Base-by-base conservation (phyloP, 768 basidiomycete species). In the Collybia sordida region DNA sequence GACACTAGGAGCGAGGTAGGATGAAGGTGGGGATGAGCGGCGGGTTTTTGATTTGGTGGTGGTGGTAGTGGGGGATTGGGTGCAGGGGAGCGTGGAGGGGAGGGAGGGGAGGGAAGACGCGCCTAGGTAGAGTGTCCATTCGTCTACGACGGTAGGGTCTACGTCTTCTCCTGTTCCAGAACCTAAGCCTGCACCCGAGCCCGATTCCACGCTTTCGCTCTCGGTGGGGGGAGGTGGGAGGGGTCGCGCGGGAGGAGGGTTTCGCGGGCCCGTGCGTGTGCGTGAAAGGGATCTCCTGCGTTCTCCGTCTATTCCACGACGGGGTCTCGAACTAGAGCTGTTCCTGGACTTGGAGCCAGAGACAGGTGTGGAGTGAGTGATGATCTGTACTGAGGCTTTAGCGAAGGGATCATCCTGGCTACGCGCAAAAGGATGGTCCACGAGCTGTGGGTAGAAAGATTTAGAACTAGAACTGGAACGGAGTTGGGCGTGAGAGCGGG, bases 331-430 rank as follows among this genome's bases (percentile, higher is more conserved):
- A n/a, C n/a, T n/a, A n/a, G n/a, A n/a, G n/a, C n/a, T n/a, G n/a
- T n/a, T n/a, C n/a, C n/a, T n/a, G n/a, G n/a, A n/a, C n/a, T n/a
- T n/a, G n/a, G n/a, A n/a, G n/a, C n/a, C n/a, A n/a, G n/a, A n/a
- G 3, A 47, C 50, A 17, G 24, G 34, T 7, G 49, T 36, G 1
- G 60, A 60, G 27, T 51, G 59, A 6, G 56, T 47, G 8, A 65
- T 53, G 49, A 65, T 53, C 38, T 62, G 53, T 9, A 65, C 57
- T 4, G 43, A 48, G 36, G 56, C 57, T 12, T 65, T 65, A 1
- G 62, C 62, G 23, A 65, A 65, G 0, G 64, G 64, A 46, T 65
- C 63, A 1, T 46, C 15, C 36, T 24, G 45, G 3, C 42, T 28
- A 4, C 39, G 39, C 0, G 54, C 42, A 28, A 54, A 60, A 18